Base-by-base conservation (phyloP, 768 basidiomycete species). In the Trametes villosa region DNA sequence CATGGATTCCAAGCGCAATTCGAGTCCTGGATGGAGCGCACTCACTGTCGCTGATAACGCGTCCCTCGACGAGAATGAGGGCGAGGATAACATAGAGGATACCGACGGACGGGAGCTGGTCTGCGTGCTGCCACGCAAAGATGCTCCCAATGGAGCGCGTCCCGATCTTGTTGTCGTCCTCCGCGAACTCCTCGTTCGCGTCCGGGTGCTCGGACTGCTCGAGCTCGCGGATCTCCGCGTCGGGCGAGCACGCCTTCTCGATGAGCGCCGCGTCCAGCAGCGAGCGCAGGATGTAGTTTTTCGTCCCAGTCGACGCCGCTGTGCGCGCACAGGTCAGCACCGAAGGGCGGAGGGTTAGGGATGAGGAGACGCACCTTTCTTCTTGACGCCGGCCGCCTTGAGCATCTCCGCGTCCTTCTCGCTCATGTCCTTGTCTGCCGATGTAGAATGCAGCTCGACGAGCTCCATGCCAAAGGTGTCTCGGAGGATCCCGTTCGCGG, bases 261-360 rank as follows among this genome's bases (percentile, higher is more conserved):
- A 95, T 84, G 53, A 96, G 75, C 13, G 71, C 63, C 0, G 83
- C 72, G 55, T 92, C 77, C 17, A 97, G 81, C 1, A 71, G 76
- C 1, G 94, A 95, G 46, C 94, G 88, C 18, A 97, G 78, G 44
- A 96, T 90, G 70, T 90, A 98, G 7, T 86, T 85, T 68, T 92
- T 94, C 1, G 91, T 86, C 1, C 89, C 85, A 2, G 80, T 68
- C 6, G 83, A 76, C 11, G 82, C 72, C 20, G 82, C 87, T 86
- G 33, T 31, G 48, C 22, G n/a, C 48, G 8, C 26, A 33, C 31
- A 33, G 17, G 29, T 20, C 17, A 9, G 30, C 18, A n/a, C 15
- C 34, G 12, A 29, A 42, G 34, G 27, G 47, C 20, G 26, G 22
- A 4, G 27, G 40, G n/a, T 26, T 20, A 22, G 4, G 30, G 18